Evolutionary conservation across 1,139 yeast genomes (phyloP), one percentile per base, ranked within the genome.

Genomic region (Candida pseudoviswanathii): DNA sequence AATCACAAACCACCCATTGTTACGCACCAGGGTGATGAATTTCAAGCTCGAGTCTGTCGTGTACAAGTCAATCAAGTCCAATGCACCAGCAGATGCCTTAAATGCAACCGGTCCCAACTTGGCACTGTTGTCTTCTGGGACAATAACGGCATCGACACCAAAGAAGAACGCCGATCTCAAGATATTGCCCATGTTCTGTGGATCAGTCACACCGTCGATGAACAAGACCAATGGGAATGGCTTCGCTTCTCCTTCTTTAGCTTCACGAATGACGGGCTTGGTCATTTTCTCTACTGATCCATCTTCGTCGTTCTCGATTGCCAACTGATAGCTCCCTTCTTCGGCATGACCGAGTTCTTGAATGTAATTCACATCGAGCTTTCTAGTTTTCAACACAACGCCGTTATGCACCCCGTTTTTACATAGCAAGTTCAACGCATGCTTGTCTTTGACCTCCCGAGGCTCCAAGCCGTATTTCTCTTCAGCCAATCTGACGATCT

Each of bases 111-210:
- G 90, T 0, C 90, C 82, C 53, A 91, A 65, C 26, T 85, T 79
- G 1, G 97, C 90, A 57, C 89, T 81, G 61, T 89, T 86, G 53
- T 79, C 81, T 41, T 80, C 82, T 2, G 96, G 87, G 45, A 87
- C 70, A 2, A 88, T 81, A 10, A 91, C 71, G 58, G 89, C 88
- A 65, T 91, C 97, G 1, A 80, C 96, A 2, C 97, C 97, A 39
- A 91, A 73, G 65, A 79, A 91, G 66, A 84, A 88, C 0, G 96
- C 95, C 1, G 92, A 81, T 61, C 98, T 74, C 31, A 90, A 68
- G 44, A 92, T 84, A 32, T 96, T 96, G 2, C 98, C 98, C 58
- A 89, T 75, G 62, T 92, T 92, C 63, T 89, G 96, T 0, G 97
- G 96, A 63, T 92, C 97, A 4, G 91, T 84, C 46, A 92, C 78